Percentiles rank a stretch among this genome's conserved stretches.
These are phyloP conservation scores for Chytridiales sp. DNA, from an alignment of 371 early-diverging fungal species.

Conservation along the genomic window DNA sequence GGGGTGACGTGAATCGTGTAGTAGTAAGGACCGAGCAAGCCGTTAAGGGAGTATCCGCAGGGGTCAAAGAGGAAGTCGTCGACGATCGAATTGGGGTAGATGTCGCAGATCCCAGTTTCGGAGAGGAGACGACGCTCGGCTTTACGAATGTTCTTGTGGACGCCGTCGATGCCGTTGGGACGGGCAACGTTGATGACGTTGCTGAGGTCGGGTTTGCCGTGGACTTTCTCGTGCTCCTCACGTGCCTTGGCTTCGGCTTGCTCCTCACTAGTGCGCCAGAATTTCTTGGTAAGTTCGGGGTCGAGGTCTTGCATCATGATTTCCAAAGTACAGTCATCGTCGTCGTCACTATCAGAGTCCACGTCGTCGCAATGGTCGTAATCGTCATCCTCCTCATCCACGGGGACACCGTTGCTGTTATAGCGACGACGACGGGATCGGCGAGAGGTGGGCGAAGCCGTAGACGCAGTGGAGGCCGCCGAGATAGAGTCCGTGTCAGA, in stretches of 20 bases:
- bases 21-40: conserved; percentile 72
- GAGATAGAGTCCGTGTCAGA: conserved; percentile 39
- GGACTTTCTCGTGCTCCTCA: conserved; percentile 13
- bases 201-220: conserved; percentile 18
- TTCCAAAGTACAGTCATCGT: conserved; percentile 86
- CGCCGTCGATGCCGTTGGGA: conserved; percentile 12
- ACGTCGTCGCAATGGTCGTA: conserved; percentile 11
- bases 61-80: conserved; percentile 90
- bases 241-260: conserved; percentile 22
- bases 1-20: conserved; percentile 98
- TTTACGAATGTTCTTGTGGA: conserved; percentile 17
- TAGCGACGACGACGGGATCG: no score
- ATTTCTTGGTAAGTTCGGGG: conserved; percentile 71
- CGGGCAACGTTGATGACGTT: conserved; percentile 10
- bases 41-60: conserved; percentile 92
- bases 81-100: conserved; percentile 73
- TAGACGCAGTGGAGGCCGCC: conserved; percentile 23
- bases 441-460: no score
- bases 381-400: conserved; percentile 28
- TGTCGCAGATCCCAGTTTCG: conserved; percentile 68
- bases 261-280: conserved; percentile 51
- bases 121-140: conserved; percentile 45
- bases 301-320: conserved; percentile 90
- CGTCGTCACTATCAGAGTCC: conserved; percentile 30
- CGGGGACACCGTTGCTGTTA: conserved; percentile 19